Evolutionary conservation across 176 grass and related monocot genomes (phyloP), one percentile per base, ranked within the genome.

Genomic region (Otatea glauca): DNA sequence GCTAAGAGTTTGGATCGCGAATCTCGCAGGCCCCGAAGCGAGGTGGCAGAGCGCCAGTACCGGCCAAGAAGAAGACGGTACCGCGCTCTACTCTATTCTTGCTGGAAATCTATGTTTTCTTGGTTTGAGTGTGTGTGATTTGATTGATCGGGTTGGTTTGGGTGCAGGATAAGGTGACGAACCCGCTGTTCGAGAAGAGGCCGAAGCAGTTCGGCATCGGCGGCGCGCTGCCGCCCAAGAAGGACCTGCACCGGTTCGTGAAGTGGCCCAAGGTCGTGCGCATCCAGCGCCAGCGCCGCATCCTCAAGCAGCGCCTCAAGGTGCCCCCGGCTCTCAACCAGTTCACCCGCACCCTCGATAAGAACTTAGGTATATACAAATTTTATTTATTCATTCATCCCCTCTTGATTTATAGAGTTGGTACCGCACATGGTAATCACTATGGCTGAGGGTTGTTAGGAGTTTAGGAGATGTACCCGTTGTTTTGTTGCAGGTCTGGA

Each of bases 181-280:
- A 97, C 70, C 94, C 94, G 0, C 72, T 94, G 35, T 97, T 97
- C 68, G 94, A 97, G 92, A 97, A 94, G 88, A 92, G 90, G 81
- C 92, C 92, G 50, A 97, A 93, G 89, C 94, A 97, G 87, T 97
- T 97, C 37, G 94, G 91, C 2, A 94, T 97, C 70, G 94, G 92
- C 21, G 92, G 92, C 0, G 94, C 94, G 0, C 67, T 97, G 9
- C 92, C 94, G 59, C 94, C 94, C 21, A 97, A 94, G 92, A 94
- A 89, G 78, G 92, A 97, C 72, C 88, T 97, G 4, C 86, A 90
- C 69, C 48, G 92, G 6, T 97, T 97, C 77, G 92, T 97, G 41
- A 97, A 97, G 87, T 97, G 92, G 92, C 94, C 92, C 54, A 97
- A 97, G 92, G 90, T 97, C 1, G 94, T 97, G 10, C 80, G 94